Evolutionary conservation across 78 protist species (phyloP), one percentile per base, ranked within the genome.

Genomic region (Emiliania huxleyi): DNA sequence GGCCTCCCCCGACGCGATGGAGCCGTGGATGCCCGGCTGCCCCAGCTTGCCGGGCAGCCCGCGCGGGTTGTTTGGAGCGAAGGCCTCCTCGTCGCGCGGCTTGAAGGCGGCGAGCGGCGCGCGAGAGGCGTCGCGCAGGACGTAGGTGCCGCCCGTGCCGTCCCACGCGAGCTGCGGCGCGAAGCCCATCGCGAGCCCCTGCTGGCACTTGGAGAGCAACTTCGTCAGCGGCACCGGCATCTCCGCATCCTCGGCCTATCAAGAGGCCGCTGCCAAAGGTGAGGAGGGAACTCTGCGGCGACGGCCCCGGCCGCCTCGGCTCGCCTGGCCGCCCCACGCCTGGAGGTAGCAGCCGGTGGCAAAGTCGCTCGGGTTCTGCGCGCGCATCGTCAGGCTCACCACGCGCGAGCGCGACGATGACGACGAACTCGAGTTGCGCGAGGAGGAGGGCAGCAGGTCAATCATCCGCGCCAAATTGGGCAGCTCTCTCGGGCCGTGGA

Each of bases 21-120:
- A n/a, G 44, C 19, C 43, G 43, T 87, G 90, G 69, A 91, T 42
- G 33, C 93, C 93, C 43, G 48, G 46, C 43, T 91, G 93, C 25
- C 93, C 93, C n/a, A 92, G 46, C 79, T 81, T 46, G 90, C 94
- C 94, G 23, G 44, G 37, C 45, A 48, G 21, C 25, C 87, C 79
- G 43, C 94, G 71, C 40, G 94, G 94, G 71, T 92, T 92, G 91
- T 92, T 77, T 15, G 91, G 90, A 26, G 91, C 77, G 69, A 81
- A 81, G 19, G 94, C 52, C 71, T 92, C 94, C 94, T 92, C 94
- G 25, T 92, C 94, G 25, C 85, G 46, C n/a, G 85, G 85, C 85
- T 77, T 77, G 85, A 77, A 77, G 29, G 85, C 85, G 8, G 85
- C 85, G 85, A 77, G 35, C 33, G 85, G 85, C 46, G 8, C 18